Evolutionary conservation across 495 filamentous ascomycete species (phyloP).

Genomic region (Aspergillus indologenus): DNA sequence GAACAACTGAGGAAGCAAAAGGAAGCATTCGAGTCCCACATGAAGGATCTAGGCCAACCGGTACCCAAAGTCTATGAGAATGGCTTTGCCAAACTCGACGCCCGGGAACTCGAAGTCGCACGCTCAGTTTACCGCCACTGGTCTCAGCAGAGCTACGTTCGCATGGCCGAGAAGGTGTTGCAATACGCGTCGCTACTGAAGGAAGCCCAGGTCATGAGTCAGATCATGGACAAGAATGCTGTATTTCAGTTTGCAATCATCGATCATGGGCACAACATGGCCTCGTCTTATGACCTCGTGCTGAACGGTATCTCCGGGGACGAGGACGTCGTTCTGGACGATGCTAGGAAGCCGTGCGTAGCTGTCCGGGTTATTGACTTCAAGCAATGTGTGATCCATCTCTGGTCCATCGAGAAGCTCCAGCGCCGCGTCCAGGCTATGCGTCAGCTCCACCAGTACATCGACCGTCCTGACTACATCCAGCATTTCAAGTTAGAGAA

Average conservation of each 20-base stretch:
- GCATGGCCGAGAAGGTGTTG: slow-evolving; percentile 90
- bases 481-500: slow-evolving; percentile 60
- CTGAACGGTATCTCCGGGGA: slow-evolving; percentile 89
- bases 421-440: slow-evolving; percentile 82
- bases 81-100: slow-evolving; percentile 57
- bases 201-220: slow-evolving; percentile 97
- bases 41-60: slow-evolving; percentile 58
- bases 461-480: slow-evolving; percentile 89
- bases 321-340: slow-evolving; percentile 79
- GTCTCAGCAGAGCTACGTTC: slow-evolving; percentile 81
- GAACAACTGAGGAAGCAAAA: slow-evolving; percentile 71
- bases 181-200: slow-evolving; percentile 85
- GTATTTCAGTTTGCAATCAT: slow-evolving; percentile 95
- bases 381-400: slow-evolving; percentile 77
- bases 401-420: slow-evolving; percentile 94
- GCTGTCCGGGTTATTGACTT: slow-evolving; percentile 91
- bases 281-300: slow-evolving; percentile 94
- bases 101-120: slow-evolving; percentile 68
- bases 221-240: slow-evolving; percentile 89
- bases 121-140: slow-evolving; percentile 65
- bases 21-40: slow-evolving; percentile 68
- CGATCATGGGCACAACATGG: slow-evolving; percentile 80
- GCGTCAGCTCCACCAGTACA: slow-evolving; percentile 95
- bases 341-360: slow-evolving; percentile 82
- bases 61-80: slow-evolving; percentile 48